These are phyloP conservation scores for Quercus phellos DNA, from an alignment of 331 rosid species.

Conservation along the genomic window DNA sequence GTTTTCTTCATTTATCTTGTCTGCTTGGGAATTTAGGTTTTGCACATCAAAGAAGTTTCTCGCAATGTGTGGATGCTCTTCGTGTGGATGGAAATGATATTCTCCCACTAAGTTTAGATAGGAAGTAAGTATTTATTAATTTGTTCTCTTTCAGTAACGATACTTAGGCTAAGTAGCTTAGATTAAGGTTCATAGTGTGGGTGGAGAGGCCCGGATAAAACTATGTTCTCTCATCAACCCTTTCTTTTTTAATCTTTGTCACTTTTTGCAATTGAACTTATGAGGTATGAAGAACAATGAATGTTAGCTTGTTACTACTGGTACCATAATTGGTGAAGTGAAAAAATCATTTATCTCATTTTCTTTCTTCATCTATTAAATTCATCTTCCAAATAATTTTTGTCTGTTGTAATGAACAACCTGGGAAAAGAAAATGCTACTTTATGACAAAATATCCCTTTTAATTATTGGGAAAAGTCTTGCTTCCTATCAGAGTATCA, in stretches of 20 bases:
- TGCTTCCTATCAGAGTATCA: neutral
- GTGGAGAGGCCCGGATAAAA: neutral
- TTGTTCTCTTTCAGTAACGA: neutral
- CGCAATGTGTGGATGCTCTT: neutral
- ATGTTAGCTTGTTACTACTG: neutral
- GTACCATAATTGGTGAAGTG: neutral
- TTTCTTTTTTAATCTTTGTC: neutral
- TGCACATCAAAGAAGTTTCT: neutral
- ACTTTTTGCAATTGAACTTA: neutral
- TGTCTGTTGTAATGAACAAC: neutral
- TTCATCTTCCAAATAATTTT: neutral
- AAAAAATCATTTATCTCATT: neutral
- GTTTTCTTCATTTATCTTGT: neutral
- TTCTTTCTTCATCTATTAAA: neutral
- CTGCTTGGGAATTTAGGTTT: neutral
- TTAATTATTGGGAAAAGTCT: neutral
- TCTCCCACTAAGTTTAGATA: neutral
- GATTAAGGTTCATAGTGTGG: neutral
- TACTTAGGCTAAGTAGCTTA: neutral
- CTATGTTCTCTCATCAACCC: neutral
- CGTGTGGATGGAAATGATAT: neutral
- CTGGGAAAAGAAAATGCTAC: neutral
- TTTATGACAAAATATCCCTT: neutral
- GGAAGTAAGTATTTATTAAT: neutral
- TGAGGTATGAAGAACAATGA: neutral